Base-by-base conservation (phyloP, 2,329 filamentous ascomycete genomes). In the Exophiala sp. region DNA sequence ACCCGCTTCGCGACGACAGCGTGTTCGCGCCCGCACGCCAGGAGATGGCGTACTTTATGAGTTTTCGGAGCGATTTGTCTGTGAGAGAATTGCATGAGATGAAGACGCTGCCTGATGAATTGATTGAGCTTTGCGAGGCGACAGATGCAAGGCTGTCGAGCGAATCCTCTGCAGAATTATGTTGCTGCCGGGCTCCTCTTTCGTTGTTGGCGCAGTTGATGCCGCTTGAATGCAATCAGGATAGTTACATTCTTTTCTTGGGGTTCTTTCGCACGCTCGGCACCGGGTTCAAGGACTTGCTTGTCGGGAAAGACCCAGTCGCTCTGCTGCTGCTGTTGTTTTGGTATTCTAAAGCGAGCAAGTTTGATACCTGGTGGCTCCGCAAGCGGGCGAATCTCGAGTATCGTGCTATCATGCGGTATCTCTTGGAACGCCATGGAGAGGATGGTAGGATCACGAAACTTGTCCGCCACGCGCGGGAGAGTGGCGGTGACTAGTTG, bases 1-100 rank as follows among this genome's bases (percentile, higher is more conserved):
- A 84, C 46, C 78, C 80, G 0, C 54, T 71, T 3, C 69, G 78
- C 8, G 61, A 69, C 0, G 76, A 78, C 14, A 79, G 78, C 48
- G 57, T 78, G 1, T 43, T 43, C 29, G 18, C n/a, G 21, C 41
- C 41, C 10, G 21, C 82, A 24, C 21, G 20, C 5, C 20, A 32
- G 18, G 18, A 43, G 29, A 43, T 43, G 41, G 41, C 41, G 10
- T n/a, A 32, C 10, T 43, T 43, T 20, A 29, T 43, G 41, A 32
- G 41, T 14, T 18, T 43, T 10, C 11, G n/a, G 41, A 11, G 20
- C 20, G 41, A 43, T 9, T n/a, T 43, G n/a, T 29, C 41, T 8
- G 7, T 43, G 20, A 18, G 18, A 10, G 41, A 43, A 20, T 43
- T 43, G n/a, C 41, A 29, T 8, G 5, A 29, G 7, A 29, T 29